A percentile compares a stretch with the other conserved stretches of the same genome.
Conservation (phyloP, 2,329 filamentous ascomycete genomes). For the Cladophialophora immunda region DNA sequence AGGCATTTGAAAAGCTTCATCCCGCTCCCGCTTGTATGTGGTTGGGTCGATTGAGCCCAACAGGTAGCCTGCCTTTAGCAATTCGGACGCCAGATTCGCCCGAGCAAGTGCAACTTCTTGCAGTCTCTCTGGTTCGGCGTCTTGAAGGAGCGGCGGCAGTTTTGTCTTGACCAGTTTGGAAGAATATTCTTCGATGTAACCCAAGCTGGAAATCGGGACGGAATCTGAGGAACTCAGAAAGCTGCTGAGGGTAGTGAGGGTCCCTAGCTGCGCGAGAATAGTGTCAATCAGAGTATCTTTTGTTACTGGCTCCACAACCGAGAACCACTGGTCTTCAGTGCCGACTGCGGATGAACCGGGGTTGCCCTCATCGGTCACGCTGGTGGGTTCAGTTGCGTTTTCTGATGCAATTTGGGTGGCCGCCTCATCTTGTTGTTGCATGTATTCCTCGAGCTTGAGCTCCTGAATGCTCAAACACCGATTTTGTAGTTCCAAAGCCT, state of each 20-base stretch:
- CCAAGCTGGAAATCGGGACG: conserved; percentile 54
- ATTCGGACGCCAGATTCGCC: conserved; percentile 64
- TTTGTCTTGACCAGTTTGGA: conserved; percentile 62
- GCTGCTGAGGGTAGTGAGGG: conserved; percentile 61
- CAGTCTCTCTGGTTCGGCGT: conserved; percentile 50
- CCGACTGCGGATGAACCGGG: conserved; percentile 43
- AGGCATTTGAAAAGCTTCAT: conserved; percentile 49
- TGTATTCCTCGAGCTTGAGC: conserved; percentile 55
- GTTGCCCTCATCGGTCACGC: conserved; percentile 19
- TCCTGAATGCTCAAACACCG: conserved; percentile 64
- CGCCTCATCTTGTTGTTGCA: conserved; percentile 48
- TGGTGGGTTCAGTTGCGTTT: conserved; percentile 20
- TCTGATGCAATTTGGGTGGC: conserved; percentile 26
- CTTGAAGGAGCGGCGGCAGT: conserved; percentile 61
- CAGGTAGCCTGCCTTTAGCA: conserved; percentile 67
- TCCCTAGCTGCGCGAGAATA: conserved; percentile 69
- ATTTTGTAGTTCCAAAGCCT: conserved; percentile 69
- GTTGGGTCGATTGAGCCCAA: conserved; percentile 58
- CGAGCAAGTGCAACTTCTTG: conserved; percentile 63
- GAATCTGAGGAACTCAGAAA: conserved; percentile 48
- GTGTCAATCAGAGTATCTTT: conserved; percentile 73
- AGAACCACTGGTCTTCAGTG: conserved; percentile 63
- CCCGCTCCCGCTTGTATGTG: conserved; percentile 61
- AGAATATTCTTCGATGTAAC: conserved; percentile 67
- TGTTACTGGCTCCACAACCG: conserved; percentile 72